Percentiles rank a stretch among this genome's conserved stretches.
phyloP scores from a whole-genome alignment of 2,329 filamentous ascomycete genomes.

The Blastomyces percursus region DNA sequence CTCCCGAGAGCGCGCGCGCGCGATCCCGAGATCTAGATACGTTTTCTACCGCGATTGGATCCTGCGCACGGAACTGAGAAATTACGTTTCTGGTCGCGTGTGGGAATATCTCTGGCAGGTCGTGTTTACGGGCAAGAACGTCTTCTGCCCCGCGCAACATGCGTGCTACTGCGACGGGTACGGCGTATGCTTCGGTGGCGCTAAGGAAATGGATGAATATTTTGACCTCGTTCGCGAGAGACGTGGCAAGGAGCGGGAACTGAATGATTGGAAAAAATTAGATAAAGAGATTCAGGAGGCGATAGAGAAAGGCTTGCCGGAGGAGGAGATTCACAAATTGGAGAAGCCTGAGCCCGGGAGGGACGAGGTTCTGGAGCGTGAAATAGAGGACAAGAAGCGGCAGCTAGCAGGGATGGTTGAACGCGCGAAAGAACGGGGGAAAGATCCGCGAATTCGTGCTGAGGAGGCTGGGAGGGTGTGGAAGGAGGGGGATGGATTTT shows the following conservation, averaged over 20 bases:
- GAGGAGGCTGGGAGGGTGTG: constrained; percentile 43
- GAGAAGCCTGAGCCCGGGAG: constrained; percentile 32
- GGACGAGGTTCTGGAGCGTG: constrained; percentile 33
- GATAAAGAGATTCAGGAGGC: constrained; percentile 25
- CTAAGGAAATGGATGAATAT: constrained; percentile 35
- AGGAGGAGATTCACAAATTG: constrained; percentile 20
- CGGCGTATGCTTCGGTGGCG: constrained; percentile 49
- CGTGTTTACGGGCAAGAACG: constrained; percentile 44
- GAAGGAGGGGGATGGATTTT: constrained; percentile 47
- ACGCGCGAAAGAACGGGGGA: constrained; percentile 41
- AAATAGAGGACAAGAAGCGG: constrained; percentile 35
- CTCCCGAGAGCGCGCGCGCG: constrained; percentile 45
- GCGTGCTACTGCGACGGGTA: constrained; percentile 55
- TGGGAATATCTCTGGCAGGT: constrained; percentile 57
- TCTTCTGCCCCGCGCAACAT: constrained; percentile 40
- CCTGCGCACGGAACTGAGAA: constrained; percentile 44
- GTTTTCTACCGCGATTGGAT: constrained; percentile 51
- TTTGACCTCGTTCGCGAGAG: constrained; percentile 37
- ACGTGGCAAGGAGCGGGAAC: constrained; percentile 27
- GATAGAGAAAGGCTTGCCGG: constrained; percentile 16
- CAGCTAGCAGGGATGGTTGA: constrained; percentile 33
- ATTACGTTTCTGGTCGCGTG: constrained; percentile 47
- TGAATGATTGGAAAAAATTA: constrained; percentile 32
- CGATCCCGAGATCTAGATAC: constrained; percentile 44
- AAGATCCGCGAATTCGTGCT: constrained; percentile 42